Percentiles rank a stretch among this genome's conserved stretches.
These are phyloP conservation scores for Vicia faba DNA, from an alignment of 306 rosid species.

Conservation along the genomic window DNA sequence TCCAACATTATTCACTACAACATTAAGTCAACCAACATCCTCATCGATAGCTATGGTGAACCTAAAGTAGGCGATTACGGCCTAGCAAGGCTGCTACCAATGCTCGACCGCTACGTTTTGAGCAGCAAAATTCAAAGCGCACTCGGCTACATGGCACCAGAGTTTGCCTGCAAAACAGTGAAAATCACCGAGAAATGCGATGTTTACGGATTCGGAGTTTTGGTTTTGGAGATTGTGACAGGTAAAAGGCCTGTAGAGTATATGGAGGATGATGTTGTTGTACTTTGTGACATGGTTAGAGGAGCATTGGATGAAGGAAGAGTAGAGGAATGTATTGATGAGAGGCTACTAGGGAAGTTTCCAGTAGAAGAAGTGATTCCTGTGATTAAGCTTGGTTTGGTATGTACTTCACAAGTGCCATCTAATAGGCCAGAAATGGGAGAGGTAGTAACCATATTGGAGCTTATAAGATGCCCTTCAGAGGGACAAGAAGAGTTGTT, in stretches of 20 bases:
- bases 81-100: conserved; percentile 87
- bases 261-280: conserved; percentile 99
- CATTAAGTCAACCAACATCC: conserved; percentile 89
- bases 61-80: conserved; percentile 93
- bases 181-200: conserved; percentile 97
- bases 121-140: conserved; percentile 99
- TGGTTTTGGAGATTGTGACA: conserved; percentile 84
- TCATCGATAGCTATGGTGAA: conserved; percentile 77
- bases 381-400: conserved; percentile 84
- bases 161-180: conserved; percentile 92
- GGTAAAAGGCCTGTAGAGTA: conserved; percentile 98
- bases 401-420: conserved; percentile 97
- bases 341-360: conserved; percentile 77
- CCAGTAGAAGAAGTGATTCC: conserved; percentile 95
- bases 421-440: conserved; percentile 98
- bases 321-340: conserved; percentile 91
- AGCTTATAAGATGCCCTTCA: conserved; percentile 92
- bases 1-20: conserved; percentile 87
- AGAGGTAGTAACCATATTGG: conserved; percentile 95
- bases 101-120: conserved; percentile 92
- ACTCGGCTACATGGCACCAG: conserved; percentile 98
- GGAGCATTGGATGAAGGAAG: conserved; percentile 90
- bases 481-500: conserved; percentile 87
- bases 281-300: conserved; percentile 96
- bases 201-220: conserved; percentile 86